phyloP scores from a whole-genome alignment of 345 rosid species.

The Iberis pinnata region DNA sequence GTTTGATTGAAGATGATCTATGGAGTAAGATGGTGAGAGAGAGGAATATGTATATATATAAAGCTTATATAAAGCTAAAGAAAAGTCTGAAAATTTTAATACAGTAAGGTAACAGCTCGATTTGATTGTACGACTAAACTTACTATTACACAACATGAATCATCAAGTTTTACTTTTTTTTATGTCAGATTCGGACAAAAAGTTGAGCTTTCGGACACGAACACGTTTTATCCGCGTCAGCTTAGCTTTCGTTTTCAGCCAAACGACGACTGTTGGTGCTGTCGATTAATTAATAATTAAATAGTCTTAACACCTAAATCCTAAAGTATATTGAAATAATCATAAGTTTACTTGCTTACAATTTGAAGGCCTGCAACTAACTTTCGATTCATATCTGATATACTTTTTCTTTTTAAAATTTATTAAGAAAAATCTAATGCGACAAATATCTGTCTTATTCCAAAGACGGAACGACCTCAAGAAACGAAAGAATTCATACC shows the following conservation, averaged over 20 bases:
- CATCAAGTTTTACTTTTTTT: not conserved
- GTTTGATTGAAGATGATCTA: not conserved
- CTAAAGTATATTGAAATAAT: not conserved
- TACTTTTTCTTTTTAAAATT: too few species aligned
- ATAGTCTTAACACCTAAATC: too few species aligned
- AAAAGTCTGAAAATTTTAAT: not conserved
- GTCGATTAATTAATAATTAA: too few species aligned
- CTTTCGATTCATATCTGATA: too few species aligned
- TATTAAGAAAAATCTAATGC: too few species aligned
- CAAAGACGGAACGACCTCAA: too few species aligned
- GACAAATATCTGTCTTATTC: too few species aligned
- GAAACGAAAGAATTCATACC: too few species aligned
- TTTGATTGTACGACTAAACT: constrained; percentile 12
- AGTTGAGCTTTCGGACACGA: not conserved
- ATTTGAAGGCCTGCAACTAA: constrained; percentile 11
- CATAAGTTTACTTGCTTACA: not conserved
- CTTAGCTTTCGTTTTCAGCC: not conserved
- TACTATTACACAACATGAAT: constrained; percentile 1
- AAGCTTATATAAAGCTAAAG: not conserved
- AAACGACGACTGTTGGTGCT: too few species aligned
- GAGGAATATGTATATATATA: not conserved
- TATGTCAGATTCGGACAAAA: not conserved
- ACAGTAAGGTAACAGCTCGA: constrained; percentile 25
- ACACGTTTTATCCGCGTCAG: constrained; percentile 26
- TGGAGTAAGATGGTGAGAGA: not conserved